These are phyloP conservation scores for Leucaena leucocephala DNA, from an alignment of 306 rosid species.

Conservation along the genomic window DNA sequence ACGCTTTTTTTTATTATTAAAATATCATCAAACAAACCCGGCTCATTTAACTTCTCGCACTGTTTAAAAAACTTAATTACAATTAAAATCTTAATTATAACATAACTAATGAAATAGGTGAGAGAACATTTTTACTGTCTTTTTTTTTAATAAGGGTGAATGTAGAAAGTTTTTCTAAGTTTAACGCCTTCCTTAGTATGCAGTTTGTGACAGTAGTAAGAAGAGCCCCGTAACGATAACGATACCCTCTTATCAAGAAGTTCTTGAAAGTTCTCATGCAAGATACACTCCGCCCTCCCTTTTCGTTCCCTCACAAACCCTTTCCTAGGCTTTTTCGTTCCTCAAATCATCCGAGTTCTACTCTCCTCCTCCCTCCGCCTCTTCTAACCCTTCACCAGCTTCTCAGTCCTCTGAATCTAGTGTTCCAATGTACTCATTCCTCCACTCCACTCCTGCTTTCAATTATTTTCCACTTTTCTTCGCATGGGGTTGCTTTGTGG, in stretches of 20 bases:
- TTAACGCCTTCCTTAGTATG: too few relatives aligned
- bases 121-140: too few relatives aligned
- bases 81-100: too few relatives aligned
- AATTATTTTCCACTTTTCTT: background rate
- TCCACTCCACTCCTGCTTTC: too few relatives aligned
- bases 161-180: too few relatives aligned
- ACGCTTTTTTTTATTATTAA: too few relatives aligned
- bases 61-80: too few relatives aligned
- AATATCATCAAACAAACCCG: too few relatives aligned
- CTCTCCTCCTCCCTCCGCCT: slow-evolving; percentile 61
- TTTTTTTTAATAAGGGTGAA: too few relatives aligned
- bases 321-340: slow-evolving; percentile 83
- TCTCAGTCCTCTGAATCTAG: slow-evolving; percentile 29
- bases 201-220: too few relatives aligned
- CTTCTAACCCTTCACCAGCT: slow-evolving; percentile 26
- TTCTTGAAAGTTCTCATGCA: slow-evolving; percentile 61
- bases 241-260: slow-evolving; percentile 87
- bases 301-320: slow-evolving; percentile 76
- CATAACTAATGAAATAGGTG: too few relatives aligned
- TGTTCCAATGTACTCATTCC: slow-evolving; percentile 49
- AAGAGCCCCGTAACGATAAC: slow-evolving; percentile 63
- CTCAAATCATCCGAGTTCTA: slow-evolving; percentile 91
- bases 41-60: too few relatives aligned
- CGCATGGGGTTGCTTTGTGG: background rate
- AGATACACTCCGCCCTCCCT: slow-evolving; percentile 68